Evolutionary conservation across 2,329 filamentous ascomycete species (phyloP).

Genomic region (Plenodomus tracheiphilus): DNA sequence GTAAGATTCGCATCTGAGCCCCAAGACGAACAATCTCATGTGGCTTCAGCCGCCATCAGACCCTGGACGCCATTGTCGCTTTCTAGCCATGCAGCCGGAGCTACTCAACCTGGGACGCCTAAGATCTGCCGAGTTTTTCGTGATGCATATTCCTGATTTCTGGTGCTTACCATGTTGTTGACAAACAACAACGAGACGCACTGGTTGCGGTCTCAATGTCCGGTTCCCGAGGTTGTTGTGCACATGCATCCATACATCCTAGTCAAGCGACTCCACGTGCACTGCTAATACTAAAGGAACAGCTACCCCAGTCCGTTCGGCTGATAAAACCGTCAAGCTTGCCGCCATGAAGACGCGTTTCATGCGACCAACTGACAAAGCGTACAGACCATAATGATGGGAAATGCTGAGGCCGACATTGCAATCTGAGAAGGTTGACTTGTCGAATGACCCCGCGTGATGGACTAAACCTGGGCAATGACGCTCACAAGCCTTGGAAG

Average conservation of each 20-base stretch:
- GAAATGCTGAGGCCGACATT: too few species aligned
- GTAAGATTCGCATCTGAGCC: neutral
- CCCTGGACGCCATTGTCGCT: conserved; percentile 7
- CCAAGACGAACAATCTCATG: neutral
- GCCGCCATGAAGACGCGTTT: conserved; percentile 1
- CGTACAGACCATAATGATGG: too few species aligned
- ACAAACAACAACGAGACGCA: neutral
- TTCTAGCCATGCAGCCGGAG: conserved; percentile 9
- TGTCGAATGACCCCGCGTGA: conserved; percentile 2
- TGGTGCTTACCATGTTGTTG: conserved; percentile 1
- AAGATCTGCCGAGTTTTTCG: conserved; percentile 1
- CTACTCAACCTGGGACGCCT: conserved; percentile 6
- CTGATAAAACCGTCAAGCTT: neutral
- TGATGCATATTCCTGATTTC: conserved; percentile 8
- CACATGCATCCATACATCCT: neutral
- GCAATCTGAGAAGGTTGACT: too few species aligned
- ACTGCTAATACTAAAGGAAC: neutral
- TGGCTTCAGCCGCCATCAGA: neutral
- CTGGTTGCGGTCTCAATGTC: conserved; percentile 3
- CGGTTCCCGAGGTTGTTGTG: conserved; percentile 3
- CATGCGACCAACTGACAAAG: too few species aligned
- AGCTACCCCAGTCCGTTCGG: neutral
- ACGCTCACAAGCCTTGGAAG: too few species aligned
- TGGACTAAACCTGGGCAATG: neutral
- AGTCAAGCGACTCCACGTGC: neutral